Evolutionary conservation across 2,329 filamentous ascomycete genomes (phyloP), one percentile per base, ranked within the genome.

Genomic region (Talaromyces amestolkiae): DNA sequence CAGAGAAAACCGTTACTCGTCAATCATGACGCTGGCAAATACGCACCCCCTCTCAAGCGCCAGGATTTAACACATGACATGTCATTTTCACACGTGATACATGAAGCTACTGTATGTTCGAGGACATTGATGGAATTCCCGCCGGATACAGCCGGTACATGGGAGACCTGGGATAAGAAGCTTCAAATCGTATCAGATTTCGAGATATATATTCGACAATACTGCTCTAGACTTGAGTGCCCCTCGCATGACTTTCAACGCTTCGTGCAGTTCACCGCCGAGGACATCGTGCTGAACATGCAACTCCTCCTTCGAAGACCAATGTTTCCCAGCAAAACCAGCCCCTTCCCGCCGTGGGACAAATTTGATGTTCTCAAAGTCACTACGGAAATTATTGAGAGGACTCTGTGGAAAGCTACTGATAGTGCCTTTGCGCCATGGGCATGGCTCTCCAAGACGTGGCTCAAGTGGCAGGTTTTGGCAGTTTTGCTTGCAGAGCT

Each of bases 371-470:
- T 45, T n/a, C 56, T 59, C 33, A 59, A 31, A 31, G 56, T 45
- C 13, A 59, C 56, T 24, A 59, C 56, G 37, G 56, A 59, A 24
- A 45, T 59, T 45, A 59, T 59, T 22, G 56, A 59, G 56, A 24
- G 37, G 11, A 11, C 39, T 31, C 22, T 59, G 27, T 59, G 56
- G 56, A 59, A 59, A n/a, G 56, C n/a, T 13, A 59, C 37, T 19
- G 56, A 59, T 45, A 45, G 37, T 59, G 24, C 56, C 15, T 59
- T 59, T 59, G 56, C 56, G 17, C 56, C 56, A 19, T 59, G 56
- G 56, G 56, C 37, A 17, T 59, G 56, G 56, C 27, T 27, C 11
- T 43, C 37, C 7, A 59, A 59, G 19, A 59, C 56, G 22, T 59
- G 56, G 56, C 56, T 59, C 7, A 59, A 59, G 15, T 59, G 56